These are phyloP conservation scores for Panicum miliaceum DNA, from an alignment of 176 grass and related monocot species.

Conservation along the genomic window DNA sequence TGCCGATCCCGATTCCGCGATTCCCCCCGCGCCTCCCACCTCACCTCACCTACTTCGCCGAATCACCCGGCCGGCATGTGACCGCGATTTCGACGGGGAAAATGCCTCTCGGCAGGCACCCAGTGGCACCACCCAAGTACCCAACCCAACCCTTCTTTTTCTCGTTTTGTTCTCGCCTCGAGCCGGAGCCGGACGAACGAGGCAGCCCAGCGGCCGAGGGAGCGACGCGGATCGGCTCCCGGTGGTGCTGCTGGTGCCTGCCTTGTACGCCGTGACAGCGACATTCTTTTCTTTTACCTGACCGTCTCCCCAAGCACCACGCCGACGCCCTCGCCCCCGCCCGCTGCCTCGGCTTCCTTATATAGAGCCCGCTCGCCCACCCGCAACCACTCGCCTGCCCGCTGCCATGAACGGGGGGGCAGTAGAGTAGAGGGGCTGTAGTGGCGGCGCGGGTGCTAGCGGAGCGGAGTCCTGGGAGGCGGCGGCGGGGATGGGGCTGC, in stretches of 20 bases:
- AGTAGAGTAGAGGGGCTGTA: neutral
- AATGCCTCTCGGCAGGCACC: too few relatives aligned
- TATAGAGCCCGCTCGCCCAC: neutral
- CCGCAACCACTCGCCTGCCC: neutral
- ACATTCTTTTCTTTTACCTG: conserved; percentile 58
- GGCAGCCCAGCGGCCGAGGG: conserved; percentile 32
- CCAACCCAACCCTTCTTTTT: too few relatives aligned
- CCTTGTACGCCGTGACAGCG: conserved; percentile 47
- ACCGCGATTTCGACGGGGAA: too few relatives aligned
- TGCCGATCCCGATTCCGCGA: conserved; percentile 34
- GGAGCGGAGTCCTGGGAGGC: neutral
- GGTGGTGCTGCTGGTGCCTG: neutral
- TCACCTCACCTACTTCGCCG: neutral
- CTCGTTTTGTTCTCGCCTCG: neutral
- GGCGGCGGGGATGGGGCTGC: conserved; percentile 69
- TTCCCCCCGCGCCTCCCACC: neutral
- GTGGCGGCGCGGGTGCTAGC: neutral
- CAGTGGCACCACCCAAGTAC: too few relatives aligned
- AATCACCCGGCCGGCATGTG: neutral
- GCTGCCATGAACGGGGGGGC: conserved; percentile 17
- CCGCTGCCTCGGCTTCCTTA: neutral
- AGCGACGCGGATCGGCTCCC: neutral
- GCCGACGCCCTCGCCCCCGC: neutral
- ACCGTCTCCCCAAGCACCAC: conserved; percentile 19
- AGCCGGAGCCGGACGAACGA: neutral